Evolutionary conservation across 1,139 yeast species (phyloP).

Genomic region (Debaryomycetaceae sp.): DNA sequence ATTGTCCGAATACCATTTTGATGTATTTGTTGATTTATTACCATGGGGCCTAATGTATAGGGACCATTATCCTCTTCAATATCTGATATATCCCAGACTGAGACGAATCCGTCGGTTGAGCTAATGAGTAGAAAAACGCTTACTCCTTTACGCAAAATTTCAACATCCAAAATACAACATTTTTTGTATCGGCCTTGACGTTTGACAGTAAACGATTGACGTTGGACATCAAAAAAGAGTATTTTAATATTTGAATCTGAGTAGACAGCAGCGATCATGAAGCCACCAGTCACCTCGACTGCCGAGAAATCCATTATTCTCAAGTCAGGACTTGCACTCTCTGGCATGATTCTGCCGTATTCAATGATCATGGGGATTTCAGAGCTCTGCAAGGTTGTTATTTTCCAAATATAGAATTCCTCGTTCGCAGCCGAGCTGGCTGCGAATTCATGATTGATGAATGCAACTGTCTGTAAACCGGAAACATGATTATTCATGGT

Average conservation of each 20-base stretch:
- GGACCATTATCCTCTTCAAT: not conserved
- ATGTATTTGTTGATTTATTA: slow-evolving; percentile 56
- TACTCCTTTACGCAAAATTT: slow-evolving; percentile 34
- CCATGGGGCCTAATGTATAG: slow-evolving; percentile 18
- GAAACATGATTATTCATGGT: slow-evolving; percentile 79
- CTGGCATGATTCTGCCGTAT: slow-evolving; percentile 45
- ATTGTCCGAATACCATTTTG: slow-evolving; percentile 79
- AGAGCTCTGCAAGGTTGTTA: slow-evolving; percentile 26
- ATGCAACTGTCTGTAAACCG: slow-evolving; percentile 74
- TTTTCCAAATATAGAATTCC: slow-evolving; percentile 78
- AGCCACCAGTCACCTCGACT: slow-evolving; percentile 32
- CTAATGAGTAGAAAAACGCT: slow-evolving; percentile 46
- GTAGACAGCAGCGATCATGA: slow-evolving; percentile 65
- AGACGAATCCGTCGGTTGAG: slow-evolving; percentile 80
- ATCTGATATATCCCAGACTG: slow-evolving; percentile 53
- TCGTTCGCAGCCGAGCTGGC: slow-evolving; percentile 85
- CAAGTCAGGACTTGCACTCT: slow-evolving; percentile 67
- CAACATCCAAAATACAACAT: slow-evolving; percentile 70
- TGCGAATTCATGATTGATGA: slow-evolving; percentile 45
- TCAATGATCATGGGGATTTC: slow-evolving; percentile 43
- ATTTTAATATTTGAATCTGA: slow-evolving; percentile 77
- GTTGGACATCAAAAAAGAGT: slow-evolving; percentile 48
- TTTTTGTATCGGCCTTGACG: slow-evolving; percentile 56
- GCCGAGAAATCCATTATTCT: slow-evolving; percentile 83
- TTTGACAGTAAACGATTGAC: slow-evolving; percentile 39